Base-by-base conservation (phyloP, 805 yeast species). In the Saccharomyces paradoxus region DNA sequence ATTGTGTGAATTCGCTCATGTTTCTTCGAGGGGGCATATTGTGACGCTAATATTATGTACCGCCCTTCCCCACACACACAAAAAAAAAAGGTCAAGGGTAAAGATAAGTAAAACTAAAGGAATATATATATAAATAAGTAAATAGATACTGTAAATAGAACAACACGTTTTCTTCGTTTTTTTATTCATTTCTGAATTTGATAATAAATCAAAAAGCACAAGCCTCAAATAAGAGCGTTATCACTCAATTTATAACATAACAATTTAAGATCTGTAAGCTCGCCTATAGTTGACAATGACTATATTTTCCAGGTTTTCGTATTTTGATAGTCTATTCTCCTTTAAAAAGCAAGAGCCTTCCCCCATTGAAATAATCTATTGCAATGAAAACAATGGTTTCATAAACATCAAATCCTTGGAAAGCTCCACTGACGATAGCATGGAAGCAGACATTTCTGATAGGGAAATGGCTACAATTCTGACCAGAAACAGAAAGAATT, bases 381-480 rank as follows among this genome's bases (percentile, higher is more conserved):
- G 44, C 44, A 37, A 37, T 37, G 44, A 37, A 21, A 37, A 17
- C 22, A 37, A 37, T 10, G 44, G 44, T n/a, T 37, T 37, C 17
- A 17, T 37, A 37, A 37, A 37, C 22, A 37, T 37, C 22, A 37
- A 37, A 37, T 17, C 44, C 44, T 17, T 37, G 24, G 44, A 37
- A 37, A 37, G 44, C 24, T 17, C 22, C 44, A n/a, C 44, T 44
- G 61, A 53, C 7, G 55, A 52, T 17, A 58, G 58, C 12, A 58
- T 58, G 8, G 62, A 56, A 24, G 62, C 55, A 4, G 67, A 63
- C 53, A 54, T 63, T 5, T 57, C 61, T 30, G 58, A 55, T 29
- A 55, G 61, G 57, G 62, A 61, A 48, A 63, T 63, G 67, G 67
- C 65, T 1, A 55, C 57, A 41, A 47, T 58, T 6, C 47, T 59